phyloP scores from a whole-genome alignment of 2,329 filamentous ascomycete genomes.

The Ophiostoma tasmaniense region DNA sequence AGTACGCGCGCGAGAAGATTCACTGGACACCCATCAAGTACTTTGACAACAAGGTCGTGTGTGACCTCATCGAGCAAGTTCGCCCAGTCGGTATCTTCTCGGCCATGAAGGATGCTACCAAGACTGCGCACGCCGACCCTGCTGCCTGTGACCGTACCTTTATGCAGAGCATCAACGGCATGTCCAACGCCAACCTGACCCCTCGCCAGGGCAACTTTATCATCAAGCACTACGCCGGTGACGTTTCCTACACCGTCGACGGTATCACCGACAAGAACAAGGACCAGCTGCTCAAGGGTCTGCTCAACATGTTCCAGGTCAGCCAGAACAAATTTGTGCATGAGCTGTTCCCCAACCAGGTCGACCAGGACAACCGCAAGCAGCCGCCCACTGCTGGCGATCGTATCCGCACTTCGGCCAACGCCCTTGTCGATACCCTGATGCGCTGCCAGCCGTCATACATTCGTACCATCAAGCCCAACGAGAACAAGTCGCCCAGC shows the following conservation, averaged over 20 bases:
- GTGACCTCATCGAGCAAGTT: constrained; percentile 88
- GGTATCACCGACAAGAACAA: constrained; percentile 99
- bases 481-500: constrained; percentile 92
- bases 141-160: constrained; percentile 92
- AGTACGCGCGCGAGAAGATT: constrained; percentile 92
- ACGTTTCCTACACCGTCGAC: constrained; percentile 87
- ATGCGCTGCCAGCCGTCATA: constrained; percentile 98
- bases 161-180: constrained; percentile 82
- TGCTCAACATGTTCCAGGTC: constrained; percentile 75
- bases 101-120: constrained; percentile 93
- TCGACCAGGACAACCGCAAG: constrained; percentile 92
- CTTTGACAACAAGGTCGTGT: constrained; percentile 99
- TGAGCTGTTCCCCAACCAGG: constrained; percentile 79
- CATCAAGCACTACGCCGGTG: constrained; percentile 97
- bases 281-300: constrained; percentile 88
- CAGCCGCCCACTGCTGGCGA: constrained; percentile 91
- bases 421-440: constrained; percentile 85
- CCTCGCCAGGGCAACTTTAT: constrained; percentile 93
- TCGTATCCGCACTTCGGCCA: constrained; percentile 90
- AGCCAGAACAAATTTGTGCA: constrained; percentile 84
- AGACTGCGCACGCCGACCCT: constrained; percentile 94
- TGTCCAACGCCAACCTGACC: constrained; percentile 85
- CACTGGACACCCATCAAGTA: constrained; percentile 99
- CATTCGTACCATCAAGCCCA: constrained; percentile 97
- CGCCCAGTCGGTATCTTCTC: constrained; percentile 89